A percentile compares a stretch with the other conserved stretches of the same genome.
These are phyloP conservation scores for Sporisorium scitamineum DNA, from an alignment of 1,284 basidiomycete species.

Conservation along the genomic window DNA sequence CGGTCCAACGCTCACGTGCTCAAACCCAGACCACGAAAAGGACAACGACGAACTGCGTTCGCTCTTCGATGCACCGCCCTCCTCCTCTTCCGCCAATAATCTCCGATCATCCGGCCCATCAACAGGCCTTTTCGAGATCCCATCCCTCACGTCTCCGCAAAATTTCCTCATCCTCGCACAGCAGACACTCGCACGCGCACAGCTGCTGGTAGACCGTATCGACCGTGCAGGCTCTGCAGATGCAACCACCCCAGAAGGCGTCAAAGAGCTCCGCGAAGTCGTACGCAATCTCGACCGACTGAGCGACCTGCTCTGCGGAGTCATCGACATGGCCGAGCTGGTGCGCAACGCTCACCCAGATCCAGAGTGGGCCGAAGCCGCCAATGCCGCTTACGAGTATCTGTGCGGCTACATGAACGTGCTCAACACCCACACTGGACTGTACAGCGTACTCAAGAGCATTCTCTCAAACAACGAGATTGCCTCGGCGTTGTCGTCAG, in stretches of 20 bases:
- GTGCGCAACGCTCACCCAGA: constrained; percentile 94
- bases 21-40: constrained; percentile 36
- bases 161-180: constrained; percentile 60
- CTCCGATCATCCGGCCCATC: constrained; percentile 25
- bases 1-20: constrained; percentile 5
- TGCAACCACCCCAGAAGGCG: constrained; percentile 19
- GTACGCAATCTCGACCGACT: constrained; percentile 79
- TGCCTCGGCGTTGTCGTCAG: constrained; percentile 63
- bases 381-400: constrained; percentile 88
- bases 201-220: constrained; percentile 65
- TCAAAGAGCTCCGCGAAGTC: constrained; percentile 55
- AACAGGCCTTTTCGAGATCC: constrained; percentile 61
- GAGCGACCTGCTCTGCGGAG: constrained; percentile 92
- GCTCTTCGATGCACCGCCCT: constrained; percentile 53
- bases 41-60: constrained; percentile 48
- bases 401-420: constrained; percentile 98
- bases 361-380: constrained; percentile 81
- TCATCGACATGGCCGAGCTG: constrained; percentile 95
- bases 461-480: constrained; percentile 68
- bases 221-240: constrained; percentile 43
- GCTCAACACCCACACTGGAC: constrained; percentile 91
- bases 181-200: constrained; percentile 61
- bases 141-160: constrained; percentile 53
- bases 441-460: constrained; percentile 74
- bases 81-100: constrained; percentile 35